Evolutionary conservation across 2,329 filamentous ascomycete genomes (phyloP), one percentile per base, ranked within the genome.

Genomic region (Pseudogymnoascus sp.): DNA sequence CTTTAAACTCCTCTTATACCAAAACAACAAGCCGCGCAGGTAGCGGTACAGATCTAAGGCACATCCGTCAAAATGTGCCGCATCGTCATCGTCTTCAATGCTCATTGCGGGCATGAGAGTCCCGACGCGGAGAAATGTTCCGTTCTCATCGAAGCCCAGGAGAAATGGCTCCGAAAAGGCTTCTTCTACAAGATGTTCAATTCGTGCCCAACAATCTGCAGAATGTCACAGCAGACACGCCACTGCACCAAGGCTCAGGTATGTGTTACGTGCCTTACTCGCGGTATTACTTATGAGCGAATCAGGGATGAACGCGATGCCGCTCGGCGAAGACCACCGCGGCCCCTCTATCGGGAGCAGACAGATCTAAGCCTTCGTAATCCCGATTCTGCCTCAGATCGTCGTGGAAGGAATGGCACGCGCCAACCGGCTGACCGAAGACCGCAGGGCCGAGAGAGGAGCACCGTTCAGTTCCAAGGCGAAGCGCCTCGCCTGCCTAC

Each of bases 21-120:
- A 25, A 7, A 15, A 48, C 27, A 15, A 15, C 48, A 55, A 21
- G 15, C 48, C 15, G 48, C 9, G n/a, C 48, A 55, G 48, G 9
- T 3, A 21, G 15, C 48, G 29, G 48, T 3, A 55, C 13, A 33
- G 8, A 55, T 9, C 45, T 12, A 9, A 55, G 45, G 5, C 58
- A 39, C 58, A 37, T 27, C 58, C 58, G 37, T 5, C 35, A 59
- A 39, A 31, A 59, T 59, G 58, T 59, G 58, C 10, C 58, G 35
- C 18, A 37, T 21, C 18, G 2, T 59, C 10, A 5, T 37, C 12
- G 37, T 59, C 21, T 27, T 37, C 33, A 40, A 27, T n/a, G 35
- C 10, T 3, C 33, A 37, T 31, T 59, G 58, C 13, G 58, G 35
- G 35, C 58, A 59, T 15, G 35, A 59, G 37, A 31, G 37, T 39